These are phyloP conservation scores for Ailanthus altissimus DNA, from an alignment of 345 rosid genomes.

Conservation along the genomic window DNA sequence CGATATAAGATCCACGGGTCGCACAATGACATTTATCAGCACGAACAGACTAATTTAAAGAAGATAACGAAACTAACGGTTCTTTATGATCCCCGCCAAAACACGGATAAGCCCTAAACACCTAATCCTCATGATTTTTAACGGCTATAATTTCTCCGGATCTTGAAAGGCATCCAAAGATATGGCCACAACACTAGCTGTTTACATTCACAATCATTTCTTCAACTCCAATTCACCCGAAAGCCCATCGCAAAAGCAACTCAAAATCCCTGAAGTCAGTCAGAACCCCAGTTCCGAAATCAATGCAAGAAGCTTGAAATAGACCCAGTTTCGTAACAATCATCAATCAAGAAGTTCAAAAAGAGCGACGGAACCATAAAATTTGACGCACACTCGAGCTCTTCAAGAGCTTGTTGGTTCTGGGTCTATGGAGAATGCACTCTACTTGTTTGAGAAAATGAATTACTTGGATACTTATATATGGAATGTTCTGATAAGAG, in stretches of 20 bases:
- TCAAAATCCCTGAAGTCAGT: conserved; percentile 16
- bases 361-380: conserved; percentile 13
- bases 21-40: neutral
- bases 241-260: conserved; percentile 31
- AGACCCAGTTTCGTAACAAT: neutral
- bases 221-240: conserved; percentile 25
- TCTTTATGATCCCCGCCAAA: conserved; percentile 31
- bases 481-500: conserved; percentile 74
- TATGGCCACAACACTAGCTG: conserved; percentile 33
- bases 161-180: conserved; percentile 17
- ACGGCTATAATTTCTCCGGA: neutral
- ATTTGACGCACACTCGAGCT: conserved; percentile 32
- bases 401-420: conserved; percentile 32
- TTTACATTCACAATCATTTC: conserved; percentile 28
- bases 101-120: conserved; percentile 17
- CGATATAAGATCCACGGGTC: neutral
- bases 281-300: conserved; percentile 11
- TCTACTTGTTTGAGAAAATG: conserved; percentile 73
- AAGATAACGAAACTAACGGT: conserved; percentile 7
- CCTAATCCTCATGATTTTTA: neutral
- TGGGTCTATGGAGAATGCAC: conserved; percentile 51
- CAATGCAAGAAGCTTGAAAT: conserved; percentile 30
- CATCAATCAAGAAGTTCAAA: conserved; percentile 10
- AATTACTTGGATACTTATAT: conserved; percentile 41
- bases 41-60: neutral